These are phyloP conservation scores for Amorphotheca resinae DNA, from an alignment of 495 filamentous ascomycete genomes.

Conservation along the genomic window DNA sequence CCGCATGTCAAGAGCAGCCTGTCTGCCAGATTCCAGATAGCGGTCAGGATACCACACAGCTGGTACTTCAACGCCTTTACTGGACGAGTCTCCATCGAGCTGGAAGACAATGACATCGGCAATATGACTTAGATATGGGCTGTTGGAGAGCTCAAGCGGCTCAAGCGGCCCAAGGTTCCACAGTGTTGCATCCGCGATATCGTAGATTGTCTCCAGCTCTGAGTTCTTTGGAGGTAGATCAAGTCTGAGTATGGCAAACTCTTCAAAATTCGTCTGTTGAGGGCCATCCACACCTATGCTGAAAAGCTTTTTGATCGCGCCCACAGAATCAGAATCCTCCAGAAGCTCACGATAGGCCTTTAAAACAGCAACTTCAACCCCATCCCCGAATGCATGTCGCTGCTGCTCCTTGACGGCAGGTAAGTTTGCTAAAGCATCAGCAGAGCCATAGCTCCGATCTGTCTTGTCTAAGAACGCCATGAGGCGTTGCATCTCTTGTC, in stretches of 20 bases:
- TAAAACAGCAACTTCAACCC: slow-evolving; percentile 17
- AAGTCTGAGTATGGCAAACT: slow-evolving; percentile 30
- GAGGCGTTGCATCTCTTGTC: slow-evolving; percentile 58
- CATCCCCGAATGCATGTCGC: slow-evolving; percentile 6
- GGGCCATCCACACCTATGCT: slow-evolving; percentile 13
- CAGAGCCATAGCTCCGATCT: slow-evolving; percentile 68
- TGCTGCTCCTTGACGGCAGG: slow-evolving; percentile 23
- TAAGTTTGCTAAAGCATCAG: slow-evolving; percentile 43
- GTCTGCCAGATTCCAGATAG: slow-evolving; percentile 50
- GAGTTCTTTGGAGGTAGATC: slow-evolving; percentile 23
- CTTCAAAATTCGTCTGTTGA: slow-evolving; percentile 26
- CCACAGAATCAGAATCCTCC: neutral
- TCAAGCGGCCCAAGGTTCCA: slow-evolving; percentile 32
- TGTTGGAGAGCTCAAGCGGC: slow-evolving; percentile 29
- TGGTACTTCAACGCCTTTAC: slow-evolving; percentile 50
- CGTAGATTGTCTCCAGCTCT: slow-evolving; percentile 47
- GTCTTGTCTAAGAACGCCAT: slow-evolving; percentile 77
- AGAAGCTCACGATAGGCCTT: slow-evolving; percentile 19
- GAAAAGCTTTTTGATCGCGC: slow-evolving; percentile 11
- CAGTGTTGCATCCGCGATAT: slow-evolving; percentile 55
- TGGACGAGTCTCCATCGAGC: slow-evolving; percentile 33
- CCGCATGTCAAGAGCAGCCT: slow-evolving; percentile 34
- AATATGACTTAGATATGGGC: slow-evolving; percentile 38
- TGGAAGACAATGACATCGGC: slow-evolving; percentile 59
- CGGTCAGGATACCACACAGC: slow-evolving; percentile 64